Evolutionary conservation across 139 green algal genomes (phyloP), one percentile per base, ranked within the genome.

Genomic region (Asterochloris sp.): DNA sequence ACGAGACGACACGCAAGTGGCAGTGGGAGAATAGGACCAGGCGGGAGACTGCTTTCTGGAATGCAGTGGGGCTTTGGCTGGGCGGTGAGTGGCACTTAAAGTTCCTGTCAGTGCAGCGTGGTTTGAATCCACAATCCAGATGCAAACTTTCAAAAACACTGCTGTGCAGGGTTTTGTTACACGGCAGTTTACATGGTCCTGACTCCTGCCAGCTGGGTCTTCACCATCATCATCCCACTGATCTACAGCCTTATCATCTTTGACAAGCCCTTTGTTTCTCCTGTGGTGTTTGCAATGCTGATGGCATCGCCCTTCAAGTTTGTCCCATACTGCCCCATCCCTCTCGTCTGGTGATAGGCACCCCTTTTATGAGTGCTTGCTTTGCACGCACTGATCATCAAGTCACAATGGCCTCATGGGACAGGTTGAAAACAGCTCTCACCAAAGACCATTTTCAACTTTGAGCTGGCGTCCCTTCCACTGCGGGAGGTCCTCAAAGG

Each of bases 1-100:
- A 91, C 23, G 87, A 91, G 73, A 91, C 88, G 15, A 89, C 85
- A 67, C 61, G 76, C 29, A 62, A 85, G 74, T 91, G 87, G 87
- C 54, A 60, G 26, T 91, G 88, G 88, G 28, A 47, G 47, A 79
- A 84, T 23, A 47, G 62, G 27, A 79, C 83, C 26, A 29, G 76
- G 38, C 80, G 83, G 54, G 88, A 91, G 82, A 13, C 81, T 1
- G 73, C 73, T 21, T 64, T 86, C 13, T 88, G 88, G 83, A 64
- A 24, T 23, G 16, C 14, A 0, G 62, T 84, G 23, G 61, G 29
- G 8, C 17, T 14, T 0, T 78, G 27, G 21, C 21, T 78, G 13
- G 38, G 47, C 17, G n/a, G 74, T 78, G 64, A 66, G 38, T 63
- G 16, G 12, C 17, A 9, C 13, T 17, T 21, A 16, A 21, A 21